Conservation (phyloP, 768 basidiomycete genomes). For the Suillus fuscotomentosus region DNA sequence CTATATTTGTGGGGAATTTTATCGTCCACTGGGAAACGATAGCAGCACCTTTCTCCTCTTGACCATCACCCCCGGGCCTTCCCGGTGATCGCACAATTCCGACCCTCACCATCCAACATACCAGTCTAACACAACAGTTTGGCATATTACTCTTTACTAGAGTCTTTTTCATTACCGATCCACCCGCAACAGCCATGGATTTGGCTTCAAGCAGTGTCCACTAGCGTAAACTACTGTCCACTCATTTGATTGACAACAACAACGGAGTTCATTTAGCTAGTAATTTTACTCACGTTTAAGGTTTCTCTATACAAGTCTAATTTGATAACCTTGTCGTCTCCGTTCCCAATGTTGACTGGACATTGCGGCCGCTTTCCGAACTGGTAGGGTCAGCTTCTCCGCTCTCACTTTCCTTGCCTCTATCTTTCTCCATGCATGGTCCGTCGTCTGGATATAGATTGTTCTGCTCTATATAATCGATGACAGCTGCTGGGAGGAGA, state of each 20-base stretch:
- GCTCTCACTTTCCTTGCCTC: constrained; percentile 34
- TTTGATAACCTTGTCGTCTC: background rate
- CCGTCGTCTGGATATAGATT: constrained; percentile 71
- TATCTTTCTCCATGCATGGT: constrained; percentile 31
- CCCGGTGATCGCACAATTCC: background rate
- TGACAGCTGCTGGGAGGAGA: constrained; percentile 85
- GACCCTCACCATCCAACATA: background rate
- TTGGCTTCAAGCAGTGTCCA: background rate
- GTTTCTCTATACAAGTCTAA: background rate
- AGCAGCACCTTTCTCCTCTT: background rate
- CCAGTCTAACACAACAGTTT: background rate
- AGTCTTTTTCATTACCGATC: background rate
- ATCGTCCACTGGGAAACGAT: background rate
- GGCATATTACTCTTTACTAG: background rate
- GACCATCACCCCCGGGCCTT: background rate
- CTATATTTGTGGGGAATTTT: background rate
- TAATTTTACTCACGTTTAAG: background rate
- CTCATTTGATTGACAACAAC: background rate
- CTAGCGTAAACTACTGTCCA: background rate
- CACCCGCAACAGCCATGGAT: background rate
- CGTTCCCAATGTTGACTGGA: background rate
- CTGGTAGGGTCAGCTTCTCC: background rate
- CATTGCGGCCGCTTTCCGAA: background rate
- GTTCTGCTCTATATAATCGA: constrained; percentile 91
- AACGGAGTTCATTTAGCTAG: background rate